Evolutionary conservation across 768 basidiomycete genomes (phyloP), one percentile per base, ranked within the genome.

Genomic region (Leucogyrophana mollusca): DNA sequence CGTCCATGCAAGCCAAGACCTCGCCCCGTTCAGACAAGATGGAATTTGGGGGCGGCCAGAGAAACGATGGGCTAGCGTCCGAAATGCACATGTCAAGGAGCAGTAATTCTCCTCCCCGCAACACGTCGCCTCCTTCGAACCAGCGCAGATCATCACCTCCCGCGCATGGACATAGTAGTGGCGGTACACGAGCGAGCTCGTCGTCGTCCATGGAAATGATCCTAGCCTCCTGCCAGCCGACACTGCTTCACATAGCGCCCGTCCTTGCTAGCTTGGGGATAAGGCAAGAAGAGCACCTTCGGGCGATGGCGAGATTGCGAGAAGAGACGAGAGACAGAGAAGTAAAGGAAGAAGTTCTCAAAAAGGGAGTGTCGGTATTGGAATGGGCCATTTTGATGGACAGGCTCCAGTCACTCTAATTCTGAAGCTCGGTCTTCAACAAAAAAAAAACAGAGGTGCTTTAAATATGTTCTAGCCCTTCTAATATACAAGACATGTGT

Each of bases 361-460:
- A 68, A 57, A 69, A 77, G 55, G 87, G 87, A 1, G 70, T 89
- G 41, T 87, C 85, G 1, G 73, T 86, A 7, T 70, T 89, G 66
- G 87, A 89, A 55, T 89, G 87, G 87, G 87, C 87, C 17, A 84
- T 88, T 56, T 68, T 89, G 55, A 62, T 89, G 47, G 87, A 89
- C 62, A 79, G 69, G 56, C 59, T 87, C 51, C 78, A 76, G 51
- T 7, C 27, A 30, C 27, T 30, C 27, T 30, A 13, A 30, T 30
- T n/a, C n/a, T 30, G 27, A 30, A 30, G 27, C n/a, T n/a, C n/a
- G n/a, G n/a, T n/a, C n/a, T n/a, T n/a, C n/a, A n/a, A n/a, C n/a
- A n/a, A n/a, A n/a, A n/a, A n/a, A n/a, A n/a, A n/a, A n/a, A n/a
- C n/a, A n/a, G n/a, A n/a, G n/a, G n/a, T n/a, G n/a, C n/a, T n/a